Base-by-base conservation (phyloP, 176 grass and related monocot genomes). In the Paspalum notatum region DNA sequence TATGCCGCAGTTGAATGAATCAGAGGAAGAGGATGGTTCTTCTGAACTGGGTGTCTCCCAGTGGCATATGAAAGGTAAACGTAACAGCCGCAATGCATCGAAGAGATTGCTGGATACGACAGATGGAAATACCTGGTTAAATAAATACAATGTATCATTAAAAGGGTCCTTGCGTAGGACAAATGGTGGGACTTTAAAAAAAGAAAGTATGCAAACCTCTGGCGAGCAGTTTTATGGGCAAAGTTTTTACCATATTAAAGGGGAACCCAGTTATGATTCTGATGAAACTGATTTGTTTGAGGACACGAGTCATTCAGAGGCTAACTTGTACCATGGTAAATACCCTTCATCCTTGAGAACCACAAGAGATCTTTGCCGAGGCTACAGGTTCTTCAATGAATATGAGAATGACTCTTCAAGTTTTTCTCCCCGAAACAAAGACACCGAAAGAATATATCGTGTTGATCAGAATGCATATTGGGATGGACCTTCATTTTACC, bases 11-110 rank as follows among this genome's bases (percentile, higher is more conserved):
- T 81, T 85, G 14, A 89, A 95, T 78, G 78, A 79, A 65, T 80
- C 88, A 41, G 90, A 92, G 63, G 87, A 91, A 84, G 88, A 83
- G 47, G 74, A 84, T 87, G 83, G 72, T 89, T 91, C 86, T 71
- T 83, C 89, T 82, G 89, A 94, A 17, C 49, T 72, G 42, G 92
- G 88, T 72, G 88, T 95, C 71, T 99, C 96, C 47, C 91, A 81
- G 54, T 99, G 96, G 96, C 90, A 88, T 83, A 91, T 93, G 65
- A 99, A 99, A 90, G 92, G 96, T 67, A 99, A 99, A 90, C 96
- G 96, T 79, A 99, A 95, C 80, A 99, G n/a, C 72, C 86, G 92
- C 76, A 95, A 84, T 75, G 80, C 78, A 64, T 59, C 44, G 7
- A 99, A 91, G 80, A 87, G 76, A 66, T 76, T 73, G 12, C 62